Evolutionary conservation across 2,329 filamentous ascomycete species (phyloP).

Genomic region (Alternaria sp.): DNA sequence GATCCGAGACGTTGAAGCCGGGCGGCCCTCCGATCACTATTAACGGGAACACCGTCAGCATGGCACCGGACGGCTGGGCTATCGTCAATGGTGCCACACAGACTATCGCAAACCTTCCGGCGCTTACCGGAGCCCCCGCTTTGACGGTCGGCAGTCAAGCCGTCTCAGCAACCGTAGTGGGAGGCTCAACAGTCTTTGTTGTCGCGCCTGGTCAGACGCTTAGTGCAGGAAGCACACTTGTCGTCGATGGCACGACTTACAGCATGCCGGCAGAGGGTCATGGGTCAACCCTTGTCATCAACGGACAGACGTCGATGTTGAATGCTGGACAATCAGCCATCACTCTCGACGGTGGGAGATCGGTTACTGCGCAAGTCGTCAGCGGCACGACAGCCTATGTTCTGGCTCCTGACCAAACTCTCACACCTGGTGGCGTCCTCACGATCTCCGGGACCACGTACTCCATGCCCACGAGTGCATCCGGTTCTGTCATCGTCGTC

Average conservation of each 20-base stretch:
- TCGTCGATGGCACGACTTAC: slow-evolving; percentile 34
- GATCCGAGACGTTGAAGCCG: slow-evolving; percentile 31
- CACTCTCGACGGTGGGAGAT: slow-evolving; percentile 21
- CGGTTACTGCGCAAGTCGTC: slow-evolving; percentile 21
- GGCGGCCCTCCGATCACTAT: slow-evolving; percentile 44
- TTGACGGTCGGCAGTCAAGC: slow-evolving; percentile 28
- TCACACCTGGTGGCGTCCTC: slow-evolving; percentile 34
- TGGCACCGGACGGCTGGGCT: slow-evolving; percentile 46
- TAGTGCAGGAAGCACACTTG: slow-evolving; percentile 32
- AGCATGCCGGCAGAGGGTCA: slow-evolving; percentile 25
- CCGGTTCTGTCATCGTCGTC: slow-evolving; percentile 34
- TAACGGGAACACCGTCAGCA: slow-evolving; percentile 43
- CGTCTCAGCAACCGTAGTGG: slow-evolving; percentile 30
- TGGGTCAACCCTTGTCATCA: slow-evolving; percentile 33
- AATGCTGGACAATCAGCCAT: slow-evolving; percentile 12
- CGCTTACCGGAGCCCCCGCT: slow-evolving; percentile 21
- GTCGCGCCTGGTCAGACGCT: slow-evolving; percentile 14
- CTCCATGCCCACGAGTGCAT: slow-evolving; percentile 30
- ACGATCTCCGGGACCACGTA: slow-evolving; percentile 38
- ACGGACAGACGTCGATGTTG: slow-evolving; percentile 20
- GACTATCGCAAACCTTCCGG: slow-evolving; percentile 28
- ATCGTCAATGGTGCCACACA: slow-evolving; percentile 45
- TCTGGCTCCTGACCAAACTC: slow-evolving; percentile 29
- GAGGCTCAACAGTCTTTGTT: slow-evolving; percentile 33
- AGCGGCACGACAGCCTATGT: slow-evolving; percentile 35